Base-by-base conservation (phyloP, 805 yeast species). In the Schwanniomyces pseudopolymorphus region DNA sequence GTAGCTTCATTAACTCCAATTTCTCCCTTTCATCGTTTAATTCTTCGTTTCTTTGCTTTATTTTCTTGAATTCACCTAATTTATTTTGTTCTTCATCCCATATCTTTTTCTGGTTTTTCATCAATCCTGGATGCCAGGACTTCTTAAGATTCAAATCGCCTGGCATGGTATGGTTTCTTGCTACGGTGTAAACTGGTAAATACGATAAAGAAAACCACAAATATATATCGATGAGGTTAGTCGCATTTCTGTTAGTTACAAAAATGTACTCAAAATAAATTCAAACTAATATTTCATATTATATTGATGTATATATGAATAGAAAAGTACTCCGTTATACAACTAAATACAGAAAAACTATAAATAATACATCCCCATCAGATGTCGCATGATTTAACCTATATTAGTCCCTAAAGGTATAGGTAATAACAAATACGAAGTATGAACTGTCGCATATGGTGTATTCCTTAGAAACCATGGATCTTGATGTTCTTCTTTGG, bases 401-500 rank as follows among this genome's bases (percentile, higher is more conserved):
- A 22, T 22, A 5, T 16, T 14, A 38, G 13, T 38, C n/a, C 31
- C 5, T 10, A n/a, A 19, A 38, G 21, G 17, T 38, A 14, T 13
- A 38, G 40, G 40, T 9, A 21, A 24, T n/a, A 21, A 11, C 13
- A 25, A 5, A 11, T n/a, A n/a, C n/a, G 22, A 24, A 25, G 31
- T 17, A 16, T 26, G n/a, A 20, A 19, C 20, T 11, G 17, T 20
- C 25, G 25, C 13, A 19, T 22, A 14, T 8, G 31, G 31, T 7
- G 19, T 16, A 25, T 38, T 35, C 9, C 46, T 78, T 78, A 94
- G 80, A 92, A 92, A 76, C 99, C 99, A 76, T 92, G 99, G 69
- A 94, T 88, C 79, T 94, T 94, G 76, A 92, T 92, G 75, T 87
- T 89, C 80, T 89, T 89, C 88, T 91, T 92, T 69, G 90, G 94